These are phyloP conservation scores for Gastrolobium bilobum DNA, from an alignment of 306 rosid species.

Conservation along the genomic window DNA sequence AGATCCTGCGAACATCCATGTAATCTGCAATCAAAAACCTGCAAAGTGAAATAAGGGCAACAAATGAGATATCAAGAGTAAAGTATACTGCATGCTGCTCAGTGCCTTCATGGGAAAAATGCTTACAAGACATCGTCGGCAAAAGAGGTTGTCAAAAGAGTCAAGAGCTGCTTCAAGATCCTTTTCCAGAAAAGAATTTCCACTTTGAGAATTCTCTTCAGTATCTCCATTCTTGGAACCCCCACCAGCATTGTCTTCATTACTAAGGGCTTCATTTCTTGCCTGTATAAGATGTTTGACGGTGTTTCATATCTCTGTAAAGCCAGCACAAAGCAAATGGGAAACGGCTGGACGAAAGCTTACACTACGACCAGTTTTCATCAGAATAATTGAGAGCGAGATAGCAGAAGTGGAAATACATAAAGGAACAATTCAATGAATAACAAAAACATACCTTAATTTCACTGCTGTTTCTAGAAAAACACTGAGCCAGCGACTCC, in stretches of 20 bases:
- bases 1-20: slow-evolving; percentile 99
- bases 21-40: slow-evolving; percentile 96
- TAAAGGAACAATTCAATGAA: slow-evolving; percentile 4
- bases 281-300: slow-evolving; percentile 98
- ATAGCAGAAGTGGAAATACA: slow-evolving; percentile 42
- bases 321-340: slow-evolving; percentile 93
- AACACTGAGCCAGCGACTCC: slow-evolving; percentile 80
- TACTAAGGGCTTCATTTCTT: slow-evolving; percentile 74
- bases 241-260: slow-evolving; percentile 65
- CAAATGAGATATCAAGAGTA: slow-evolving; percentile 37
- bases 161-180: slow-evolving; percentile 98
- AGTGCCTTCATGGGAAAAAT: slow-evolving; percentile 25
- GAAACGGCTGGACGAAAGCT: slow-evolving; percentile 91
- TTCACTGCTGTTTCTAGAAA: slow-evolving; percentile 80
- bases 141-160: slow-evolving; percentile 97
- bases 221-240: slow-evolving; percentile 61
- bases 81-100: slow-evolving; percentile 37
- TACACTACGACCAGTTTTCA: slow-evolving; percentile 75
- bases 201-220: slow-evolving; percentile 67
- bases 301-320: slow-evolving; percentile 96
- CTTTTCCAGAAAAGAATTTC: slow-evolving; percentile 78
- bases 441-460: slow-evolving; percentile 69
- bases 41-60: slow-evolving; percentile 46
- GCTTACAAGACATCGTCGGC: slow-evolving; percentile 96
- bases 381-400: slow-evolving; percentile 53